phyloP scores from a whole-genome alignment of 371 early-diverging fungal species.

The Massospora cicadina region DNA sequence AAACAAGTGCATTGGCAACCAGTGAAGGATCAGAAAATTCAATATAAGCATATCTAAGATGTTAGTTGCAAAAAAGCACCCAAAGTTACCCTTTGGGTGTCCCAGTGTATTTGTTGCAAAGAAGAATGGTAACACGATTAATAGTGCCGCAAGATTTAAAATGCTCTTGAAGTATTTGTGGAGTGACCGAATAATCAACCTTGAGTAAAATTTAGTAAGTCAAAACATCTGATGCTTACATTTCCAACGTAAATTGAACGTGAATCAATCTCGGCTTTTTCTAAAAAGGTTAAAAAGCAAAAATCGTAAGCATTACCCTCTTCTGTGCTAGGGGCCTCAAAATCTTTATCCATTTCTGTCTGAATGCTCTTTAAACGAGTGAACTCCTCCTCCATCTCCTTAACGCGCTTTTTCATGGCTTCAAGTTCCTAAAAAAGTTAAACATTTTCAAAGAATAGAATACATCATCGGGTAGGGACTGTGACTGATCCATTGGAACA shows the following conservation, averaged over 20 bases:
- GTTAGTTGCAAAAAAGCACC: conserved; percentile 2
- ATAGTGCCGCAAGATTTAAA: conserved; percentile 94
- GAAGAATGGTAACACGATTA: conserved; percentile 85
- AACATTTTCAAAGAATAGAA: not conserved
- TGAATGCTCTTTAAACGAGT: not conserved
- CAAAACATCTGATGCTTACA: conserved; percentile 24
- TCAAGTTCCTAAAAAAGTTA: not conserved
- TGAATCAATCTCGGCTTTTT: conserved; percentile 70
- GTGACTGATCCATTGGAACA: not conserved
- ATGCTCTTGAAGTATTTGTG: conserved; percentile 90
- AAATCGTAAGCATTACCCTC: not conserved
- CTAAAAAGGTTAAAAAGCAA: conserved; percentile 13
- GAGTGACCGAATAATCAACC: conserved; percentile 88
- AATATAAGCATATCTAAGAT: conserved; percentile 64
- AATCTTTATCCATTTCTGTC: not conserved
- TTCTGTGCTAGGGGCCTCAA: not conserved
- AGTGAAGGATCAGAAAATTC: conserved; percentile 81
- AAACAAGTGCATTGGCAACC: conserved; percentile 70
- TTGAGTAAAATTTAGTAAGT: conserved; percentile 13
- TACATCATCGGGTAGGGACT: not conserved
- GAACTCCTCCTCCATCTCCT: not conserved
- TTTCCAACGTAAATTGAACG: conserved; percentile 92
- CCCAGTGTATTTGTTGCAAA: conserved; percentile 86
- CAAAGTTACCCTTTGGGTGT: conserved; percentile 78
- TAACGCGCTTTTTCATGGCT: not conserved